phyloP scores from a whole-genome alignment of 345 rosid species.

The Mangifera indica region DNA sequence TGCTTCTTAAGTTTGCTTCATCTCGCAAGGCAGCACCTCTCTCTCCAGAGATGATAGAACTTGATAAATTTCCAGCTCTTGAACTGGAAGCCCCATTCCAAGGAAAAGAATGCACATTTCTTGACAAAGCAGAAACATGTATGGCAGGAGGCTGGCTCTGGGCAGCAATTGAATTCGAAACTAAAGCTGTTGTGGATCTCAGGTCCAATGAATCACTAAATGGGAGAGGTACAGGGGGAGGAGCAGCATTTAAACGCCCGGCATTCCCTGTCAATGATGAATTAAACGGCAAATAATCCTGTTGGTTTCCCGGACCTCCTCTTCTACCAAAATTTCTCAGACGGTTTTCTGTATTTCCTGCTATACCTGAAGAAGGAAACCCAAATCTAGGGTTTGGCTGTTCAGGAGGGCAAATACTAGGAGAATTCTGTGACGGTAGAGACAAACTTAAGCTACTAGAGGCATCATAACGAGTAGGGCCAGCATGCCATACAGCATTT shows the following conservation, averaged over 20 bases:
- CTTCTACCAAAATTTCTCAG: constrained; percentile 49
- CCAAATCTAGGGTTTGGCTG: constrained; percentile 49
- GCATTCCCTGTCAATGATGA: constrained; percentile 43
- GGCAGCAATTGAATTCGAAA: constrained; percentile 37
- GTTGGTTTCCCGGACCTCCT: constrained; percentile 46
- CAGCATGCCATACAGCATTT: constrained; percentile 40
- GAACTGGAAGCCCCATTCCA: constrained; percentile 54
- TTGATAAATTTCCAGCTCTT: constrained; percentile 45
- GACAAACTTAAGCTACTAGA: constrained; percentile 63
- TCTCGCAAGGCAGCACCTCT: constrained; percentile 43
- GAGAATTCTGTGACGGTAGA: constrained; percentile 45
- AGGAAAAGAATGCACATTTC: constrained; percentile 48
- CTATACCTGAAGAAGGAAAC: constrained; percentile 42
- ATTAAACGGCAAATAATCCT: constrained; percentile 47
- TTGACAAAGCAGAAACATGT: constrained; percentile 46
- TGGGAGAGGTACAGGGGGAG: constrained; percentile 39
- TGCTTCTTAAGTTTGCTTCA: constrained; percentile 48
- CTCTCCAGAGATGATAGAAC: constrained; percentile 41
- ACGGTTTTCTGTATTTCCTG: constrained; percentile 35
- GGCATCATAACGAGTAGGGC: constrained; percentile 41
- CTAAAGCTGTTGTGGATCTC: constrained; percentile 39
- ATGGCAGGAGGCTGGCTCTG: constrained; percentile 46
- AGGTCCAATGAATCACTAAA: constrained; percentile 42
- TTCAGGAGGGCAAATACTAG: constrained; percentile 39
- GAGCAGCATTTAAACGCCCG: constrained; percentile 39